Base-by-base conservation (phyloP, 2,329 filamentous ascomycete species). In the Xylariaceae sp. region DNA sequence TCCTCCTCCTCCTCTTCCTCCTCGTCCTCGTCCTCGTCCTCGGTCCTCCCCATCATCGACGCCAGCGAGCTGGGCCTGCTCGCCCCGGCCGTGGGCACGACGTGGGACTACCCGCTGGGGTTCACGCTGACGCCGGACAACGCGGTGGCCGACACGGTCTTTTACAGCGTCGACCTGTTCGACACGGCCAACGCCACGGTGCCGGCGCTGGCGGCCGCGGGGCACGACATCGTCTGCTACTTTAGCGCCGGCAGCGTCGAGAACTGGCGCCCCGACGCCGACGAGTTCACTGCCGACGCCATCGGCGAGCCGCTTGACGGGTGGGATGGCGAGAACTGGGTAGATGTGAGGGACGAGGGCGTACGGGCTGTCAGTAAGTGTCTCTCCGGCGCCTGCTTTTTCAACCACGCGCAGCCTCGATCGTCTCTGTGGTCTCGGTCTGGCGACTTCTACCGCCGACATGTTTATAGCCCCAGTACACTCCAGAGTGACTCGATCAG, bases 161-260 rank as follows among this genome's bases (percentile, higher is more conserved):
- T 44, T 23, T 42, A 42, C 39, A 29, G 31, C 15, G 39, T 40
- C 5, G 42, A 44, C 23, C 39, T 39, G 5, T 39, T 42, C 29
- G 36, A 44, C 39, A 44, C 39, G 11, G 22, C 34, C 2, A 25
- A 29, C 6, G 19, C 19, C 17, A 38, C 36, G 3, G 40, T 40
- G 22, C 19, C 26, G 6, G 31, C 26, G 17, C 41, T 44, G 9
- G 28, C 19, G 31, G 16, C 22, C 15, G 40, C 40, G 1, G 39
- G 42, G 1, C 42, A 45, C 30, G 37, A 35, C 3, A 37, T 84
- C 34, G 78, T 86, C 38, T 87, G 82, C 62, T 87, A 87, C 58
- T 86, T 86, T 60, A 80, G 75, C 32, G 80, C 78, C 0, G 82
- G 82, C 1, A 79, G 74, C 6, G 83, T 71, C 46, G 82, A 87